Conservation (phyloP, 495 filamentous ascomycete species). For the Pyrenula aspistea region DNA sequence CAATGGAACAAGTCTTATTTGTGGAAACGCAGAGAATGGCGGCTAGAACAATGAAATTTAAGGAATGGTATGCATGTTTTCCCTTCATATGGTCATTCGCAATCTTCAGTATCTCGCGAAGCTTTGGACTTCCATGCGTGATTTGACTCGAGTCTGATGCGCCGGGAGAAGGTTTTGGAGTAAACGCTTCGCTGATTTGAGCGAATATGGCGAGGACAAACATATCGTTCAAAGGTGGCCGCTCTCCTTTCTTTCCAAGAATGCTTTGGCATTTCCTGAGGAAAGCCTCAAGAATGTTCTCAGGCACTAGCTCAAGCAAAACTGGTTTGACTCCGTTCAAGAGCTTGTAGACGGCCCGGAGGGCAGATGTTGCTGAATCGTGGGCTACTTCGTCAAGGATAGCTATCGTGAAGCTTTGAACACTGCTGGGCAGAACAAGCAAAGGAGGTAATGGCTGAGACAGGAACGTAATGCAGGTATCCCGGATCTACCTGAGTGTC, state of each 20-base stretch:
- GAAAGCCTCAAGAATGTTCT: not conserved
- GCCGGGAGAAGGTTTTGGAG: not conserved
- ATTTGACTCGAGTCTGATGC: not conserved
- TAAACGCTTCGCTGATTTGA: not conserved
- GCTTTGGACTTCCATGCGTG: not conserved
- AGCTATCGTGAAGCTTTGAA: conserved; percentile 23
- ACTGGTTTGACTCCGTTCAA: not conserved
- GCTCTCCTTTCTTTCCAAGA: not conserved
- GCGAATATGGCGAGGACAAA: not conserved
- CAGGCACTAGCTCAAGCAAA: not conserved
- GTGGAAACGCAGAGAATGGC: not conserved
- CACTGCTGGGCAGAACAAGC: conserved; percentile 23
- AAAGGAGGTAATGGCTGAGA: conserved; percentile 24
- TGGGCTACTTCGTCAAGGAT: not conserved
- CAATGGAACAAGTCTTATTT: not conserved
- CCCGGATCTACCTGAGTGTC: conserved; percentile 17
- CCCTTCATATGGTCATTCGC: not conserved
- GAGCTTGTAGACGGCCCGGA: not conserved
- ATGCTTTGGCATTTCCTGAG: not conserved
- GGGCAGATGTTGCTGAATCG: not conserved
- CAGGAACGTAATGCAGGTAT: conserved; percentile 27
- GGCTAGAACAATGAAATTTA: not conserved
- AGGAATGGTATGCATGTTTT: not conserved
- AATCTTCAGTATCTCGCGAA: not conserved
- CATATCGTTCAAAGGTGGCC: not conserved